Conservation (phyloP, 192 early-diverging fungal species). For the Nowakowskiella sp. region DNA sequence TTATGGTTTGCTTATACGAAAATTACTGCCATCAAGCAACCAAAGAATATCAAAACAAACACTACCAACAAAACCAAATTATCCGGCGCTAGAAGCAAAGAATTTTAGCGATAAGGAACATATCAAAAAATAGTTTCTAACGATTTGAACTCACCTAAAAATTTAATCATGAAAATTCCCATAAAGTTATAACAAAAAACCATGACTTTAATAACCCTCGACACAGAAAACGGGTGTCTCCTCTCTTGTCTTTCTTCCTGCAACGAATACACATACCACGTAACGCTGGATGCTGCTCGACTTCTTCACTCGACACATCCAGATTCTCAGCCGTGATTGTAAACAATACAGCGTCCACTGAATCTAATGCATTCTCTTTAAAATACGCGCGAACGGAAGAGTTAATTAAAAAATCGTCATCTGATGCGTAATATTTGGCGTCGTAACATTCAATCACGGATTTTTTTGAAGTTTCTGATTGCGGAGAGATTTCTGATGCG, state of each 20-base stretch:
- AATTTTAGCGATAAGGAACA: neutral
- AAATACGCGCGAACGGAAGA: conserved; percentile 50
- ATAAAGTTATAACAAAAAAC: conserved; percentile 22
- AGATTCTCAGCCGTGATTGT: too few relatives aligned
- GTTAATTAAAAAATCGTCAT: conserved; percentile 67
- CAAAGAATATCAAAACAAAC: conserved; percentile 33
- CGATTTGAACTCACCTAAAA: conserved; percentile 29
- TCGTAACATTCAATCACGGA: conserved; percentile 21
- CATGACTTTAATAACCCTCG: conserved; percentile 5
- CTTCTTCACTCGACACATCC: conserved; percentile 16
- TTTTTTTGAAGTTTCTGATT: neutral
- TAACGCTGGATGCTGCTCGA: conserved; percentile 33
- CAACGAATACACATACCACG: conserved; percentile 28
- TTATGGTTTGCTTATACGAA: too few relatives aligned
- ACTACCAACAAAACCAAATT: conserved; percentile 20
- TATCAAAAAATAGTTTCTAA: too few relatives aligned
- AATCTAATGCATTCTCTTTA: conserved; percentile 56
- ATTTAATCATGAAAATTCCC: conserved; percentile 29
- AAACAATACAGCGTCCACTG: conserved; percentile 56
- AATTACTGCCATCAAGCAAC: too few relatives aligned
- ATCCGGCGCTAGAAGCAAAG: conserved; percentile 10
- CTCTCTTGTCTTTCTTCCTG: conserved; percentile 16
- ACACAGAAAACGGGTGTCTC: conserved; percentile 5
- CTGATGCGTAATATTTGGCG: conserved; percentile 47
- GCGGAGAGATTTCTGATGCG: neutral